Base-by-base conservation (phyloP, 2,329 filamentous ascomycete genomes). In the Penicillium nordicum region DNA sequence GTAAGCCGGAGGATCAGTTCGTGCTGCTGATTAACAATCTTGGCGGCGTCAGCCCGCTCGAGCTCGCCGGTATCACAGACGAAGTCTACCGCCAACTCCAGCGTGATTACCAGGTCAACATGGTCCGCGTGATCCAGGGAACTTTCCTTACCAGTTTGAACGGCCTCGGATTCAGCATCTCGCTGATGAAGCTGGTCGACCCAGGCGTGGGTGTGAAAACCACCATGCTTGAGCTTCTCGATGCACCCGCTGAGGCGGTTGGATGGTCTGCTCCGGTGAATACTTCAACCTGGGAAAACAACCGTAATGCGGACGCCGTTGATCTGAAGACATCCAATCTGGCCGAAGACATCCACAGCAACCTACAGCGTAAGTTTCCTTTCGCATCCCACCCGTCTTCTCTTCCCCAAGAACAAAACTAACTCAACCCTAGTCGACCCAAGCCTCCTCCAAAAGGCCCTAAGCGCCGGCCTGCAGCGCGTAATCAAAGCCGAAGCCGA, bases 111-210 rank as follows among this genome's bases (percentile, higher is more conserved):
- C 78, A 80, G 32, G 84, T 89, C 65, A 82, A 80, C 63, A 85
- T 86, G 0, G 79, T 81, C 25, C 76, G 86, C 40, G 80, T 87
- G 44, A 77, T 89, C 37, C 78, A 84, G 30, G 85, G 87, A 11
- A 88, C 86, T 0, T 90, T 86, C 74, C 85, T 90, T 80, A 89
- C 87, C 18, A 88, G 85, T 60, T 72, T 90, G 59, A 89, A 90
- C 62, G 87, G 86, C 1, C 77, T 88, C 8, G 88, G 88, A 5
- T 90, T 90, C 74, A 88, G 85, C 59, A 82, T 89, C 54, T 87
- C 85, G 4, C 68, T 90, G 12, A 75, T 90, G 34, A 86, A 84
- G 68, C 76, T 88, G 9, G 76, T 78, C 7, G 83, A 88, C 60
- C 84, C 83, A 1, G 84, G 83, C 10, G 72, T 84, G 14, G 80